Percentiles rank a stretch among this genome's conserved stretches.
phyloP scores from a whole-genome alignment of 2,329 filamentous ascomycete genomes.

The Saccharata proteae region DNA sequence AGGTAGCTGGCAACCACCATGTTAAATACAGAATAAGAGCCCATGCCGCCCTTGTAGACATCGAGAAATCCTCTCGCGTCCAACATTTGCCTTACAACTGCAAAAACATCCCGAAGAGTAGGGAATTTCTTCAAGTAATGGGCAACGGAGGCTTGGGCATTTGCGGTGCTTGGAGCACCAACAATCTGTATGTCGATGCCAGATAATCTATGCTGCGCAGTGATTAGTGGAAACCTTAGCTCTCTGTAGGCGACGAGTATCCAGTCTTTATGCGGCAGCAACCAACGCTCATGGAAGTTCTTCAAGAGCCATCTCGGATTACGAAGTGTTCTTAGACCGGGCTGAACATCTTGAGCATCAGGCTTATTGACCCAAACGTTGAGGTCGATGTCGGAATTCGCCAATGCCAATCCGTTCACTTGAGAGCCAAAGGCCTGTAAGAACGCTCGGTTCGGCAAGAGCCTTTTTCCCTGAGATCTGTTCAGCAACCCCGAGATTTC shows the following conservation, averaged over 20 bases:
- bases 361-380: conserved; percentile 19
- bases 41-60: conserved; percentile 36
- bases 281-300: not conserved
- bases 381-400: conserved; percentile 44
- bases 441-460: no score
- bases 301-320: conserved; percentile 5
- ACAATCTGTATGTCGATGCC: conserved; percentile 43
- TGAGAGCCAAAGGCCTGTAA: conserved; percentile 41
- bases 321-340: no score
- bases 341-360: conserved; percentile 4
- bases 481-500: not conserved
- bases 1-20: conserved; percentile 44
- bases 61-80: conserved; percentile 38
- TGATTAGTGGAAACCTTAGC: conserved; percentile 28
- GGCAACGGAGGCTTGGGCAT: conserved; percentile 31
- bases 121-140: conserved; percentile 39
- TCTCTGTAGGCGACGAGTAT: conserved; percentile 3
- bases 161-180: conserved; percentile 27
- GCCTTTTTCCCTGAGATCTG: not conserved
- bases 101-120: conserved; percentile 37
- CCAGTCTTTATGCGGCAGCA: not conserved
- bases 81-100: conserved; percentile 37
- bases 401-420: conserved; percentile 38
- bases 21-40: conserved; percentile 44
- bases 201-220: conserved; percentile 32